Base-by-base conservation (phyloP, 2,329 filamentous ascomycete species). In the Aspergillus bombycis region DNA sequence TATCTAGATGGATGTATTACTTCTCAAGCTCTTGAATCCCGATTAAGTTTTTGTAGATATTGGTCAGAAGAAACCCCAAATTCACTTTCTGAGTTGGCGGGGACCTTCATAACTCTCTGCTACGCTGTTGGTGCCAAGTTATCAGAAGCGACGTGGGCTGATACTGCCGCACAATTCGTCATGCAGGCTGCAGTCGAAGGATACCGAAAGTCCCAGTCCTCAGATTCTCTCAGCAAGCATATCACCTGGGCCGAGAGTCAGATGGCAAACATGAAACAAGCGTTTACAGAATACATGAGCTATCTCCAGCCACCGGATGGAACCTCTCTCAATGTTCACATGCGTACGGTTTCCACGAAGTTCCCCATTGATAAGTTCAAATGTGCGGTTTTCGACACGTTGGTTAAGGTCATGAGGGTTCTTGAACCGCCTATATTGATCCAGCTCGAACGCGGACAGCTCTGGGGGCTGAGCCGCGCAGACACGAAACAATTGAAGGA, bases 111-210 rank as follows among this genome's bases (percentile, higher is more conserved):
- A 67, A 72, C 77, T 32, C 73, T 87, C 2, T 84, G 83, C 21
- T 75, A 78, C 3, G 70, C 76, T 8, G 75, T 80, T 41, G 65
- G 71, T 11, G 63, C 67, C 16, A 69, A 68, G 8, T 63, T 73
- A 34, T 69, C 74, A 34, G 73, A 77, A 43, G 66, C 72, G 8
- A 71, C 76, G 12, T 84, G 82, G 80, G 79, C 82, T 67, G 74
- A 82, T 26, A 70, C 85, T 11, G 78, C 80, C 0, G 79, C 76
- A 0, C 75, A 79, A 19, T 83, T 83, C 62, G 83, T 86, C 77
- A 68, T 83, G 10, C 83, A 86, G 63, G 80, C 83, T 41, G 78
- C 78, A 10, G 65, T 85, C 4, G 84, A 86, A 70, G 81, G 84
- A 61, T 81, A 81, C 58, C 68, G 80, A 3, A 66, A 79, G 5